Conservation (phyloP, 371 early-diverging fungal species). For the Mucor irregularis region DNA sequence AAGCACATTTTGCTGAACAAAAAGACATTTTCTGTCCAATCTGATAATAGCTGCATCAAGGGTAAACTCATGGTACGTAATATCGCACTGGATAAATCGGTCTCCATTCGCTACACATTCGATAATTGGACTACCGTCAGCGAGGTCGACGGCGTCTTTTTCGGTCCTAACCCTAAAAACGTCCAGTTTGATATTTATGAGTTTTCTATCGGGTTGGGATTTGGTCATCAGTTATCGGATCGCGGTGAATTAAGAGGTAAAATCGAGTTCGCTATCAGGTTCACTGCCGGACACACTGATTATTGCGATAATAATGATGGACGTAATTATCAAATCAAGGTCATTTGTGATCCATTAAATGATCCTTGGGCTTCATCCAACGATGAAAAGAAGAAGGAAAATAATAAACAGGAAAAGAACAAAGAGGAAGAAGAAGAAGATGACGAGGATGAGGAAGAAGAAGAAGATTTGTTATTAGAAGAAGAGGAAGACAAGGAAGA, state of each 20-base stretch:
- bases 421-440: background rate
- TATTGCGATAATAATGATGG: conserved; percentile 79
- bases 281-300: conserved; percentile 57
- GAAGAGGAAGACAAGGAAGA: conserved; percentile 9
- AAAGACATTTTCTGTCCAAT: conserved; percentile 10
- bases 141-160: conserved; percentile 58
- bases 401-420: conserved; percentile 25
- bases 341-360: conserved; percentile 30
- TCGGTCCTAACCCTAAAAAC: conserved; percentile 33
- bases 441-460: conserved; percentile 11
- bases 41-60: conserved; percentile 40
- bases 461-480: conserved; percentile 7
- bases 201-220: conserved; percentile 20
- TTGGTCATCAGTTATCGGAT: conserved; percentile 16
- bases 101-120: conserved; percentile 61
- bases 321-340: conserved; percentile 48
- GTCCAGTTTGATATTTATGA: conserved; percentile 25
- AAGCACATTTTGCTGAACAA: conserved; percentile 28
- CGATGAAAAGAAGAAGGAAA: background rate
- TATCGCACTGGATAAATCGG: conserved; percentile 69
- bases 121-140: conserved; percentile 63
- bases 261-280: conserved; percentile 18
- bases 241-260: conserved; percentile 26
- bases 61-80: conserved; percentile 71
- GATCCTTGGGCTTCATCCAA: conserved; percentile 5